phyloP scores from a whole-genome alignment of 352 stramenopile species.

The Pythium dissimile region DNA sequence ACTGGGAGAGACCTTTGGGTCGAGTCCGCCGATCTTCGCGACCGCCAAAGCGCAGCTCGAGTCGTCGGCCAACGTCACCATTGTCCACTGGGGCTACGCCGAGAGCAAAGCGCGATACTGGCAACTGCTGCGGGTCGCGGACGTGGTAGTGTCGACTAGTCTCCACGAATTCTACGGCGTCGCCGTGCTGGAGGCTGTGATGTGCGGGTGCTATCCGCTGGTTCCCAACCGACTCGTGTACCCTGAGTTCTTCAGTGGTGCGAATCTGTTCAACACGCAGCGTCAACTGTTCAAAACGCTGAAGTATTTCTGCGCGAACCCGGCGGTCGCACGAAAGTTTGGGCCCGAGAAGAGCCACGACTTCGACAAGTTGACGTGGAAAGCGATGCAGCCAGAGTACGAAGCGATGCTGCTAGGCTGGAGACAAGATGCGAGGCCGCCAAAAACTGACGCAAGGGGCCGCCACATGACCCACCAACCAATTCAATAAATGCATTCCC shows the following conservation, averaged over 20 bases:
- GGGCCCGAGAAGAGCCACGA: not conserved
- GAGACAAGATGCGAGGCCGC: not conserved
- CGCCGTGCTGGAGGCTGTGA: conserved; percentile 42
- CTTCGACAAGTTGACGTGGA: conserved; percentile 35
- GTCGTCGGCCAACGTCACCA: conserved; percentile 17
- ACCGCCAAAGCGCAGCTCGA: conserved; percentile 24
- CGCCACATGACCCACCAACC: no score
- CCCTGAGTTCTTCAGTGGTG: conserved; percentile 36
- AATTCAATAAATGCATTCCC: no score
- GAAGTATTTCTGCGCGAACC: conserved; percentile 33
- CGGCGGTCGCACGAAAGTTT: conserved; percentile 20
- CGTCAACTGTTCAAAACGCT: conserved; percentile 46
- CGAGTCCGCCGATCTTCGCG: conserved; percentile 29
- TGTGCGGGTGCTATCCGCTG: conserved; percentile 43
- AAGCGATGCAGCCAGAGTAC: conserved; percentile 22
- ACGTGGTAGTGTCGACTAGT: conserved; percentile 55
- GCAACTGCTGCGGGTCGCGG: conserved; percentile 25
- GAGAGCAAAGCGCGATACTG: conserved; percentile 33
- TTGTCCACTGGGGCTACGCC: conserved; percentile 41
- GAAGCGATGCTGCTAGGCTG: conserved; percentile 18
- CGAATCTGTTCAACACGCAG: conserved; percentile 39
- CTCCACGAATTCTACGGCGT: conserved; percentile 61
- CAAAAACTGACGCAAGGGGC: no score
- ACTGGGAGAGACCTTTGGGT: conserved; percentile 34
- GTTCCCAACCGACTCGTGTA: conserved; percentile 51